Base-by-base conservation (phyloP, 164 flowering plant genomes). In the Berberis vulgaris region DNA sequence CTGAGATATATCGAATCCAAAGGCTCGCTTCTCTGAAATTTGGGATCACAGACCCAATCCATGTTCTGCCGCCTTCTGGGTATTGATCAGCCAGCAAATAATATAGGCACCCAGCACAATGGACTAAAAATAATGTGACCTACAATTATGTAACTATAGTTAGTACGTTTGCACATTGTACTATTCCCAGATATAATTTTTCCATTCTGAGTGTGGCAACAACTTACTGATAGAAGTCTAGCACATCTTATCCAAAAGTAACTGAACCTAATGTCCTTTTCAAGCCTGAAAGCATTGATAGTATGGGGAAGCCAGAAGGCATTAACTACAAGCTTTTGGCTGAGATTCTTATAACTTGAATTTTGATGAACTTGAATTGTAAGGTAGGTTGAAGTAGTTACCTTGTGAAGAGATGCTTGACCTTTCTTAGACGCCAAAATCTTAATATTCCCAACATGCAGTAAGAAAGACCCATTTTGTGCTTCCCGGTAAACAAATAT, bases 91-190 rank as follows among this genome's bases (percentile, higher is more conserved):
- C 98, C 5, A 94, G 75, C 74, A 91, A 46, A 72, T 94, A 91
- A 69, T 87, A 87, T 3, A 91, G 67, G 72, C 98, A 94, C 8
- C 96, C 98, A 57, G 96, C 92, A 74, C 86, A 94, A 68, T 94
- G 98, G 7, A 86, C 91, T 4, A 68, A 59, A 62, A 91, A 80
- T 45, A 88, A 47, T 3, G 98, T 91, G 40, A 94, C 98, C 98
- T 93, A 26, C 26, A 26, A 26, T 26, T 26, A 26, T 26, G 26
- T 26, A 26, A 26, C 26, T 26, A 26, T 26, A 26, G 26, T 26
- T 26, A 26, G 26, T 26, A 26, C 26, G 26, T 26, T 26, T 26
- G 26, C 26, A 26, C 26, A 26, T 26, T 26, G 26, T 26, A 26
- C 26, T 26, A 26, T 26, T 26, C 26, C 26, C 26, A 26, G 26